Conservation (phyloP, 2,329 filamentous ascomycete genomes). For the Claviceps lovelessii region DNA sequence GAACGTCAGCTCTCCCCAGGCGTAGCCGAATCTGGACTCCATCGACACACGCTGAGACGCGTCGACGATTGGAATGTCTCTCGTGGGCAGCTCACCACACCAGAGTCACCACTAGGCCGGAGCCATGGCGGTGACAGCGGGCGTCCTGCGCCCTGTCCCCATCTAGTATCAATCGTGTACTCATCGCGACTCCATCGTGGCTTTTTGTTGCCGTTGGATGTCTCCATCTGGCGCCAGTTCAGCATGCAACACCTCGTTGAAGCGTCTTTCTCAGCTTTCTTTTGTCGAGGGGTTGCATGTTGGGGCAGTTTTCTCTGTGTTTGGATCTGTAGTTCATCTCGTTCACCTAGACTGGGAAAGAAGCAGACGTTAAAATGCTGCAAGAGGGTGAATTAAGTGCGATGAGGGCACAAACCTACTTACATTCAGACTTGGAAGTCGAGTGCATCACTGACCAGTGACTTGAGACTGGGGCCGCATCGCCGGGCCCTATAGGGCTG, state of each 20-base stretch:
- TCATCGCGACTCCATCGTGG: neutral
- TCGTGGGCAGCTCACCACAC: neutral
- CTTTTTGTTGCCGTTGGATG: neutral
- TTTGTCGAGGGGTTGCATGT: too few relatives aligned
- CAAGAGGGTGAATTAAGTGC: neutral
- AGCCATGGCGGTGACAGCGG: neutral
- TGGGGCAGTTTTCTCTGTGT: too few relatives aligned
- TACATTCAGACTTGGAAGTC: too few relatives aligned
- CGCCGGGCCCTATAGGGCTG: constrained; percentile 3
- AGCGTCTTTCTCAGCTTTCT: neutral
- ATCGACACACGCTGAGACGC: neutral
- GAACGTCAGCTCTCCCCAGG: constrained; percentile 3
- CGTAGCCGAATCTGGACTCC: neutral
- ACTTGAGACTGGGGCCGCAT: neutral
- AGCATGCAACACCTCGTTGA: neutral
- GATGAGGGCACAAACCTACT: neutral
- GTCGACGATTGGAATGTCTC: neutral
- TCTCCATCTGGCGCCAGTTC: neutral
- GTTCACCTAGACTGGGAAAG: too few relatives aligned
- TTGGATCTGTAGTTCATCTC: too few relatives aligned
- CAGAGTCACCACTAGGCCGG: neutral
- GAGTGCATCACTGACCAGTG: too few relatives aligned
- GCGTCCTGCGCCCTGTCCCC: neutral
- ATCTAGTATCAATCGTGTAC: neutral
- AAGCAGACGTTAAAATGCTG: neutral